Base-by-base conservation (phyloP, 257 asterid species). In the Apocynum venetum region DNA sequence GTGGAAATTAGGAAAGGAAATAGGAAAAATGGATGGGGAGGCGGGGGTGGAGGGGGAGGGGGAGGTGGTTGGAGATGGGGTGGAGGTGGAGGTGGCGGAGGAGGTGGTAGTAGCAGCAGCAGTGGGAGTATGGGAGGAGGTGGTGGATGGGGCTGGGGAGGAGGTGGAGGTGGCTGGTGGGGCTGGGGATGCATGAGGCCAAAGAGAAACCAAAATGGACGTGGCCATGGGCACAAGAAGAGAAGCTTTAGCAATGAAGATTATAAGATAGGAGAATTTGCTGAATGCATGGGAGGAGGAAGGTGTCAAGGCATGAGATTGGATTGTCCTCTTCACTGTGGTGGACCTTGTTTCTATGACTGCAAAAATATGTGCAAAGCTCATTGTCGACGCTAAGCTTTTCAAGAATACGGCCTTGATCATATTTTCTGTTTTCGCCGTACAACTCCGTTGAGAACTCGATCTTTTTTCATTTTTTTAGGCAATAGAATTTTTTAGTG, bases 271-370 rank as follows among this genome's bases (percentile, higher is more conserved):
- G 91, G 91, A 40, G 87, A 86, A 60, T 88, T 74, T 79, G 89
- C 91, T 25, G 84, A 84, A 59, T 88, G 91, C 82, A 81, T 84
- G 87, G 79, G 72, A 36, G 74, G 69, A 19, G 89, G 88, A 77
- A 86, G 88, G 69, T 84, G 88, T 57, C 72, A 65, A 76, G 89
- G 90, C 8, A 81, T 82, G 85, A 78, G 86, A 72, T 68, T 88
- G 78, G 90, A 86, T 25, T 88, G 91, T 68, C 91, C 90, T 66
- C 87, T 88, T 44, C 91, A 88, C 13, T 88, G 91, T 6, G 89
- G 91, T 3, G 91, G 89, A 31, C 84, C 82, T 65, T 86, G 91
- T 72, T 84, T 80, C 82, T 88, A 88, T 40, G 91, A 88, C 53
- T 88, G 89, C 76, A 71, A 40, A 4, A 53, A 86, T n/a, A 86